phyloP scores from a whole-genome alignment of 768 basidiomycete genomes.

The Fomitopsis serialis region DNA sequence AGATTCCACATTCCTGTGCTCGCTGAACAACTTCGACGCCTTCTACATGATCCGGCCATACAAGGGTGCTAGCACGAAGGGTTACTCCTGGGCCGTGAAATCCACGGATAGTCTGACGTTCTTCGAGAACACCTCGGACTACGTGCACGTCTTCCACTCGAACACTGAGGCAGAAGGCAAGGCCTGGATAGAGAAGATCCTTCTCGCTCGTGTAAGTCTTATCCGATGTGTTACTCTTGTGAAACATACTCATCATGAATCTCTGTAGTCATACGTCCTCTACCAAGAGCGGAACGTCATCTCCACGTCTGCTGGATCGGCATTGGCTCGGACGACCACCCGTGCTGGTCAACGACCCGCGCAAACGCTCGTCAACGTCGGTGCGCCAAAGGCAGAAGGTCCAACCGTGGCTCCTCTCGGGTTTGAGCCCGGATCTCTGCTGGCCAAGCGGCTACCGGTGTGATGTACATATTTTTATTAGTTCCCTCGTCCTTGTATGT shows the following conservation, averaged over 20 bases:
- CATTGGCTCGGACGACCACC: conserved; percentile 33
- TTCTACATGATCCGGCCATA: conserved; percentile 73
- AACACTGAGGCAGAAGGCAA: conserved; percentile 70
- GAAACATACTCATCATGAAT: background rate
- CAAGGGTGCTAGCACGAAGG: conserved; percentile 65
- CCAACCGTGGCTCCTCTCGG: conserved; percentile 32
- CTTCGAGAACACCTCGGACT: conserved; percentile 87
- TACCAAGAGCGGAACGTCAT: conserved; percentile 75
- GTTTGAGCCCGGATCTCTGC: conserved; percentile 74
- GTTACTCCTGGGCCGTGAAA: conserved; percentile 82
- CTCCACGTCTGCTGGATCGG: conserved; percentile 27
- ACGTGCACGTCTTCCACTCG: conserved; percentile 73
- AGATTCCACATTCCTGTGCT: conserved; percentile 78
- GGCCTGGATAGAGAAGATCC: conserved; percentile 74
- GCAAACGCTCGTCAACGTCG: conserved; percentile 44
- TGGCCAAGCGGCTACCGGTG: conserved; percentile 43
- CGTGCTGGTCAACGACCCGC: conserved; percentile 32
- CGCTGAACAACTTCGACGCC: conserved; percentile 84
- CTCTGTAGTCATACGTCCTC: conserved; percentile 70
- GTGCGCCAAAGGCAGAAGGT: conserved; percentile 32
- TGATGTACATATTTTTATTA: background rate
- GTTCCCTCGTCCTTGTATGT: conserved; percentile 1
- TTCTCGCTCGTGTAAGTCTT: conserved; percentile 65
- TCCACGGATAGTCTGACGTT: conserved; percentile 80
- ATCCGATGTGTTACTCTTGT: background rate